Base-by-base conservation (phyloP, 106 monocot species). In the Apostasia shenzhenica region DNA sequence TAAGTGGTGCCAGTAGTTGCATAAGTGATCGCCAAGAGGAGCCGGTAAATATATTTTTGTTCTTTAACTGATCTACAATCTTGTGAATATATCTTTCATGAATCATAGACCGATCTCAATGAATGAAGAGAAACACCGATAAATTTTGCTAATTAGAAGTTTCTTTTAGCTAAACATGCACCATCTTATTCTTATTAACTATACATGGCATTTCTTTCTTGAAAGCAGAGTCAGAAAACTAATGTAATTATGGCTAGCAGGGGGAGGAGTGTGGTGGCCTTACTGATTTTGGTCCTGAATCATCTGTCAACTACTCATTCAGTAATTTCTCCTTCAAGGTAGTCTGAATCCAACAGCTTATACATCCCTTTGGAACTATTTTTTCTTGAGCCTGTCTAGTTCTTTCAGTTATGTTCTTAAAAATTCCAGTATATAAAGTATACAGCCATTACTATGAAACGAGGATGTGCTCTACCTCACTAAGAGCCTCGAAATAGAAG, bases 271-370 rank as follows among this genome's bases (percentile, higher is more conserved):
- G 74, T 77, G 86, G 71, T 43, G 82, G 81, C n/a, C 60, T 87
- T 48, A 54, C 81, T 54, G 92, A 92, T 71, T 83, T 92, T 73
- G 92, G 87, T 64, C 78, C 82, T 50, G 76, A 73, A 53, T 63
- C 86, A 55, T 78, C 81, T 47, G 84, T 85, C 9, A 92, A 92
- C 70, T 92, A 92, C 54, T 86, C 97, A 14, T 97, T 97, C 82
- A 97, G 92, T 80, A 97, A 97, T 62, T 97, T 97, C 56, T 97
- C 97, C 41, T 97, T 97, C 78, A 97, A 97, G 92, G 97, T 92
- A 83, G 77, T 6, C 71, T 62, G 62, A 1, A 62, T 26, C 26
- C 26, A 26, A 26, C 26, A 26, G 26, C 26, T 26, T 26, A 26
- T 26, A 26, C 26, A 26, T 26, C 26, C 26, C 26, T 26, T 26